phyloP scores from a whole-genome alignment of 441 rosid genomes.

The Populus hybrid region DNA sequence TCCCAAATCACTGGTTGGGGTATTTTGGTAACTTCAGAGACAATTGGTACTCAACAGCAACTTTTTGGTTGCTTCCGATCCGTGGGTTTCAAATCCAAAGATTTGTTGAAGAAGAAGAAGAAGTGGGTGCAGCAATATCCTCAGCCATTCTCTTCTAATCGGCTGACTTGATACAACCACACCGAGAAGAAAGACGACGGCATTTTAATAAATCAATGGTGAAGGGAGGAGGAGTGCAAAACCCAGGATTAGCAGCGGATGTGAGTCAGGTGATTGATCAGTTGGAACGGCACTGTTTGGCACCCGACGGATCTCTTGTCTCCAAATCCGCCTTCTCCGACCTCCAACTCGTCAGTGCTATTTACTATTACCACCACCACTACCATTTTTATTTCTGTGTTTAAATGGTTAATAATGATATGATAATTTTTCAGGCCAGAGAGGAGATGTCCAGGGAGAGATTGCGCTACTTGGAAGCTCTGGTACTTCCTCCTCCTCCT shows the following conservation, averaged over 20 bases:
- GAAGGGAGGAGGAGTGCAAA: slow-evolving; percentile 60
- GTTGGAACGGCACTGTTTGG: slow-evolving; percentile 93
- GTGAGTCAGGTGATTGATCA: slow-evolving; percentile 79
- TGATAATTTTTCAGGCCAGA: slow-evolving; percentile 60
- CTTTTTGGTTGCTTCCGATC: neutral
- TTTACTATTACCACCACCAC: slow-evolving; percentile 4
- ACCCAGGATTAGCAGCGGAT: slow-evolving; percentile 66
- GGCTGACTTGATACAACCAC: neutral
- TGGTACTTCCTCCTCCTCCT: slow-evolving; percentile 41
- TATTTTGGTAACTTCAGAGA: neutral
- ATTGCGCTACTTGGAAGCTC: slow-evolving; percentile 85
- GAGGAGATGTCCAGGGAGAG: slow-evolving; percentile 95
- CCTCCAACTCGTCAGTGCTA: slow-evolving; percentile 68
- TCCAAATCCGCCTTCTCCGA: slow-evolving; percentile 80
- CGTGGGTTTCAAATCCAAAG: neutral
- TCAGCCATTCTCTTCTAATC: neutral
- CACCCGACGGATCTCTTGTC: slow-evolving; percentile 91
- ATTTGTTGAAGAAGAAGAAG: neutral
- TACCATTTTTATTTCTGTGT: slow-evolving; percentile 2
- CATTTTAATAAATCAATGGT: slow-evolving; percentile 38
- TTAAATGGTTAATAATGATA: neutral
- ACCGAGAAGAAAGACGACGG: neutral
- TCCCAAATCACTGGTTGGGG: neutral
- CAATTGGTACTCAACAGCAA: neutral
- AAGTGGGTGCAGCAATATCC: neutral